These are phyloP conservation scores for Boechera stricta DNA, from an alignment of 345 rosid genomes.

Conservation along the genomic window DNA sequence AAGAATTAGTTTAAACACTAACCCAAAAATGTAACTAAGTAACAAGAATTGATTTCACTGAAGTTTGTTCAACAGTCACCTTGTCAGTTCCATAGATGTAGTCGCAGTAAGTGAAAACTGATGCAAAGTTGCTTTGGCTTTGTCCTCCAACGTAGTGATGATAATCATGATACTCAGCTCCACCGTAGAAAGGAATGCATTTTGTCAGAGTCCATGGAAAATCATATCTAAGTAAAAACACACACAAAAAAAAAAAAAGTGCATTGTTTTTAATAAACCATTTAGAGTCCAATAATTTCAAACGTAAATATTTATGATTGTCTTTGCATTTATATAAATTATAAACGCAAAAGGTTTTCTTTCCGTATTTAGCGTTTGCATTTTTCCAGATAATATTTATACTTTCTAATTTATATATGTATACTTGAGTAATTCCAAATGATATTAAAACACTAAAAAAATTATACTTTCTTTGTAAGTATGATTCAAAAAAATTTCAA, in stretches of 20 bases:
- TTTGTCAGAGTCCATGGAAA: conserved; percentile 72
- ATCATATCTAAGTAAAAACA: conserved; percentile 58
- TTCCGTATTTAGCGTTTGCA: too few relatives aligned
- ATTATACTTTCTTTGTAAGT: too few relatives aligned
- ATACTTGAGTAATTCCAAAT: too few relatives aligned
- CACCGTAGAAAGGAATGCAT: conserved; percentile 81
- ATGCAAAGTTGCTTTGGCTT: conserved; percentile 89
- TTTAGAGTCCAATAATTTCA: too few relatives aligned
- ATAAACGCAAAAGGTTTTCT: too few relatives aligned
- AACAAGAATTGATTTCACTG: background rate
- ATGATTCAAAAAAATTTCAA: background rate
- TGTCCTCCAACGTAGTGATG: conserved; percentile 89
- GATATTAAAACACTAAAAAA: too few relatives aligned
- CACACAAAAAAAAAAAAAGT: background rate
- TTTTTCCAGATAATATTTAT: too few relatives aligned
- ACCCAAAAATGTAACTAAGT: background rate
- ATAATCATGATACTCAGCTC: conserved; percentile 85
- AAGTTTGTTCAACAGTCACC: conserved; percentile 44
- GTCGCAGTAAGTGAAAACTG: conserved; percentile 88
- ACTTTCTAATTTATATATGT: too few relatives aligned
- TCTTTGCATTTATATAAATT: too few relatives aligned
- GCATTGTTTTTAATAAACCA: background rate
- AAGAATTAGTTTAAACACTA: background rate
- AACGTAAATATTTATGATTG: too few relatives aligned
- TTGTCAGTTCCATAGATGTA: conserved; percentile 81